Percentiles rank a stretch among this genome's conserved stretches.
Conservation (phyloP, 169 alveolate genomes). For the Sarcocystis neurona region DNA sequence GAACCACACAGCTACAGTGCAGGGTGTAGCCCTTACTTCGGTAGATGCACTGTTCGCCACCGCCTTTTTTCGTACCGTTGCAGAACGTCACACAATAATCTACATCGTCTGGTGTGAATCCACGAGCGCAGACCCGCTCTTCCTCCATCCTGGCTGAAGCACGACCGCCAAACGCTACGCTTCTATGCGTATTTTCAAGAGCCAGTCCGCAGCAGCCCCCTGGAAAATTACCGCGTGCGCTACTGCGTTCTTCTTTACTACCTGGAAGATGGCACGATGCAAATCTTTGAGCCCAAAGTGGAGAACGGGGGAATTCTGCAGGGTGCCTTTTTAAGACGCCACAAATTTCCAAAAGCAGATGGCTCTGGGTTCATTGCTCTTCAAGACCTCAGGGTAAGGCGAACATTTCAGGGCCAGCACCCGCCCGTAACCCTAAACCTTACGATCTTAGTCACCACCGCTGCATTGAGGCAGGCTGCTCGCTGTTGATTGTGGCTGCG, state of each 20-base stretch:
- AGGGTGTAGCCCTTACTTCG: too few relatives aligned
- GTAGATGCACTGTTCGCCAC: too few relatives aligned
- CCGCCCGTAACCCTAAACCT: too few relatives aligned
- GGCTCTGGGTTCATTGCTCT: slow-evolving; percentile 74
- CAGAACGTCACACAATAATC: too few relatives aligned
- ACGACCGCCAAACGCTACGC: slow-evolving; percentile 83
- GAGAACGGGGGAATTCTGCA: slow-evolving; percentile 85
- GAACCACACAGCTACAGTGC: too few relatives aligned
- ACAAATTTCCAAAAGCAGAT: slow-evolving; percentile 76
- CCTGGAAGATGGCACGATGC: slow-evolving; percentile 86
- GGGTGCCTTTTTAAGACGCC: slow-evolving; percentile 83
- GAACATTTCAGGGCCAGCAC: background rate
- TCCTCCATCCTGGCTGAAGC: slow-evolving; percentile 89
- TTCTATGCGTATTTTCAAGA: slow-evolving; percentile 86
- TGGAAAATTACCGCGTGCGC: slow-evolving; percentile 86
- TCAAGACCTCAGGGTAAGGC: slow-evolving; percentile 78
- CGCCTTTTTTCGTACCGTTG: too few relatives aligned
- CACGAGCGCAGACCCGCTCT: slow-evolving; percentile 81
- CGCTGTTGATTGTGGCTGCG: too few relatives aligned
- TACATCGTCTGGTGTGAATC: too few relatives aligned
- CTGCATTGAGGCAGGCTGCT: too few relatives aligned
- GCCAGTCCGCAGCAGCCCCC: slow-evolving; percentile 82
- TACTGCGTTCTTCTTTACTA: slow-evolving; percentile 80
- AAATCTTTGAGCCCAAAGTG: slow-evolving; percentile 81
- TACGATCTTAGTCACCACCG: too few relatives aligned